Conservation (phyloP, 2,329 filamentous ascomycete species). For the Monosporascus ibericus region DNA sequence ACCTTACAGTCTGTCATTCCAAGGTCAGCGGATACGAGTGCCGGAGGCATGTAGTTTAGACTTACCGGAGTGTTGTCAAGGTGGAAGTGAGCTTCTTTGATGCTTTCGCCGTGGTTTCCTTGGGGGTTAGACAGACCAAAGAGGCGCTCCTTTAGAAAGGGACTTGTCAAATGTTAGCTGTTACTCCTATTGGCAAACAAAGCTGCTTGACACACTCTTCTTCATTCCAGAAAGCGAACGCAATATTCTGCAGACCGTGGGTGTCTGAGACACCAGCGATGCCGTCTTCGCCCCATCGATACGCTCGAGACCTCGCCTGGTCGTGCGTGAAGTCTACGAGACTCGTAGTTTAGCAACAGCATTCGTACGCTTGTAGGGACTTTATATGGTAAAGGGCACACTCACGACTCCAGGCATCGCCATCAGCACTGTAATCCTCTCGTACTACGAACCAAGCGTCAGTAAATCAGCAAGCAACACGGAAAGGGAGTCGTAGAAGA, state of each 20-base stretch:
- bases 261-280: constrained; percentile 92
- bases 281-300: constrained; percentile 94
- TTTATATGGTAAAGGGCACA: constrained; percentile 18
- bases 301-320: constrained; percentile 79
- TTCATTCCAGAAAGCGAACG: constrained; percentile 96
- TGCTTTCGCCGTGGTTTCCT: constrained; percentile 92
- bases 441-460: constrained; percentile 49
- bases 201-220: constrained; percentile 61
- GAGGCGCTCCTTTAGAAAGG: constrained; percentile 88
- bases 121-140: constrained; percentile 95
- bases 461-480: constrained; percentile 5
- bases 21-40: constrained; percentile 17
- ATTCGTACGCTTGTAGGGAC: constrained; percentile 3
- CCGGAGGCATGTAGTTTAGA: constrained; percentile 5
- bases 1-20: constrained; percentile 37
- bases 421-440: constrained; percentile 85
- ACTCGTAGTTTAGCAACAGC: constrained; percentile 19
- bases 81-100: constrained; percentile 97
- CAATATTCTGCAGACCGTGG: constrained; percentile 86
- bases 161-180: constrained; percentile 49
- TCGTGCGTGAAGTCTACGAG: constrained; percentile 83
- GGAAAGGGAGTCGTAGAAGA: not conserved
- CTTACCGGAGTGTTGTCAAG: constrained; percentile 81
- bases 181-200: not conserved
- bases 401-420: constrained; percentile 94